These are phyloP conservation scores for Stygiomarasmius scandens DNA, from an alignment of 1,284 basidiomycete species.

Conservation along the genomic window DNA sequence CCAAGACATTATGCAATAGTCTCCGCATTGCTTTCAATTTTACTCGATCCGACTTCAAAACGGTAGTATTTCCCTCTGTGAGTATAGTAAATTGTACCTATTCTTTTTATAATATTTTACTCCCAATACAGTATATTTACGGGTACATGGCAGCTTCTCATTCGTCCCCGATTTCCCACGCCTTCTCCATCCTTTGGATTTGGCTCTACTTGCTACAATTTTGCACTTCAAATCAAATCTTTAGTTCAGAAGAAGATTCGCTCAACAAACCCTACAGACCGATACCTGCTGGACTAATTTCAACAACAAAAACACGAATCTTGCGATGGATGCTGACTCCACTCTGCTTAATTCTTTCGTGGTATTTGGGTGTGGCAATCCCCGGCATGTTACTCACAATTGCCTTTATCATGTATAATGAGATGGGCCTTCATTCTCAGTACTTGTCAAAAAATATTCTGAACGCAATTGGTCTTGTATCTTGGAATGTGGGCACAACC, in stretches of 20 bases:
- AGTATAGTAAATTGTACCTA: too few species aligned
- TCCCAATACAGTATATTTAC: too few species aligned
- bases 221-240: constrained; percentile 47
- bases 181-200: constrained; percentile 35
- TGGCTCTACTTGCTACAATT: constrained; percentile 48
- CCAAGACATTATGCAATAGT: too few species aligned
- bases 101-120: too few species aligned
- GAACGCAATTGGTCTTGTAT: constrained; percentile 35
- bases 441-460: constrained; percentile 34
- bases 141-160: constrained; percentile 4
- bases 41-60: too few species aligned
- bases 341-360: constrained; percentile 33
- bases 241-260: constrained; percentile 40
- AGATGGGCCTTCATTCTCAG: constrained; percentile 30
- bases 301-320: constrained; percentile 29
- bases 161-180: constrained; percentile 28
- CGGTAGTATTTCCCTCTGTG: too few species aligned
- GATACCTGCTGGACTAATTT: constrained; percentile 44
- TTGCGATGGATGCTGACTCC: constrained; percentile 40
- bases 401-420: constrained; percentile 36
- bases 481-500: constrained; percentile 31
- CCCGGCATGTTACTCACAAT: constrained; percentile 31
- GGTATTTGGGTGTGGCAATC: constrained; percentile 26
- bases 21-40: too few species aligned
- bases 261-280: constrained; percentile 49